Base-by-base conservation (phyloP, 768 basidiomycete genomes). In the Infundibulicybe gibba region DNA sequence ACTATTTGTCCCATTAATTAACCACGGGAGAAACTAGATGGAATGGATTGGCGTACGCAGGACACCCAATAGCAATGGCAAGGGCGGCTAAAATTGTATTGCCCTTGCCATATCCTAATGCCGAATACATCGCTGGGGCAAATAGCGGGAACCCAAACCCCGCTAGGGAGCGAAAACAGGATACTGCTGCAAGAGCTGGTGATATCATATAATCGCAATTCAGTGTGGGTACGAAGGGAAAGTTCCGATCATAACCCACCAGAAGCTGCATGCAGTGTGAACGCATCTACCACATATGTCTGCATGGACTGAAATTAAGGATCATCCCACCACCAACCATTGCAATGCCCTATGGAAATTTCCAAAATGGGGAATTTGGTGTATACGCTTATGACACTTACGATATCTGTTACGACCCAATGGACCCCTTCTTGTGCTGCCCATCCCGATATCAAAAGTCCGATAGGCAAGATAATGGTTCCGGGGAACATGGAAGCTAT, bases 111-210 rank as follows among this genome's bases (percentile, higher is more conserved):
- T 83, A 85, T 3, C 86, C 88, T 0, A 90, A 67, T 12, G 68
- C 65, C 1, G 67, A 60, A 61, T 77, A 89, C 79, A 90, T 85
- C 32, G 75, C 67, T 15, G 83, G 80, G 3, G 81, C 85, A 53
- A 90, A 90, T n/a, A 90, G 64, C 2, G 88, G 89, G 58, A 91
- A 89, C 1, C 75, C 80, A 44, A 87, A 90, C 0, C 88, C 88
- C 1, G 79, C 77, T 0, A 87, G 45, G 0, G 83, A 80, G 19
- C 88, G 79, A 12, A 88, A 59, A 58, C 63, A 83, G 0, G 81
- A 66, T 15, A 79, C 78, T 0, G 85, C 84, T 0, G 85, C 85
- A 9, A 90, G 64, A 2, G 85, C 83, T 79, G 17, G 49, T 40
- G 39, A 47, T 17, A 30, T 19, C 21, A 44, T 17, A 20, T 12